Evolutionary conservation across 495 filamentous ascomycete species (phyloP), one percentile per base, ranked within the genome.

Genomic region (Aspergillus carlsbadensis): DNA sequence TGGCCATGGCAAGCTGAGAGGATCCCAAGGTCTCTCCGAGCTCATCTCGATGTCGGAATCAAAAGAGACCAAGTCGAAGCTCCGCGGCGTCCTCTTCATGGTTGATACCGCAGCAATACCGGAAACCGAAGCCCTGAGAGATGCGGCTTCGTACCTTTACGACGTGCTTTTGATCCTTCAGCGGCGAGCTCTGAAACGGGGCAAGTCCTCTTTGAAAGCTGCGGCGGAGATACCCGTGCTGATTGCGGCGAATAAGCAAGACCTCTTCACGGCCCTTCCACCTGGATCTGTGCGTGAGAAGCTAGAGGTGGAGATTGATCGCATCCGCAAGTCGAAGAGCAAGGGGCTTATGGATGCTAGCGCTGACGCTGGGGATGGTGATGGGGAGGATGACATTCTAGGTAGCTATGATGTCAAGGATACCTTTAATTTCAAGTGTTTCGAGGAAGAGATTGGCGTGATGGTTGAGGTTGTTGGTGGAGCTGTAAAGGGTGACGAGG

Each of bases 231-330:
- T 95, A 26, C 84, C 88, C 0, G 82, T 98, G 2, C 72, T 98
- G 17, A 72, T 98, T 36, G 92, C 90, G 4, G 92, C 92, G 35
- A 98, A 98, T 68, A 98, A 98, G 78, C 78, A 92, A 47, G 94
- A 98, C 69, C 75, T 98, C 11, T 98, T 98, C 68, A 98, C 94
- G 0, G 92, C 94, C 10, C 73, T 96, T 43, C 94, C 94, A 0
- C 84, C 90, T 1, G 77, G 81, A 2, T 78, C 96, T 31, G 91
- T 97, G 21, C 85, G 83, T 65, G 81, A 77, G 52, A 81, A 80
- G 44, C 73, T 98, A 10, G 93, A 98, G 68, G 76, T 78, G 20
- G 95, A 97, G 70, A 86, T 98, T 58, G 84, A 87, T 14, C 80
- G 87, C 52, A 86, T 97, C 59, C 80, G 95, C 24, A 81, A 81